Evolutionary conservation across 75 land plant species (phyloP).

Genomic region (Selaginella tamariscina): DNA sequence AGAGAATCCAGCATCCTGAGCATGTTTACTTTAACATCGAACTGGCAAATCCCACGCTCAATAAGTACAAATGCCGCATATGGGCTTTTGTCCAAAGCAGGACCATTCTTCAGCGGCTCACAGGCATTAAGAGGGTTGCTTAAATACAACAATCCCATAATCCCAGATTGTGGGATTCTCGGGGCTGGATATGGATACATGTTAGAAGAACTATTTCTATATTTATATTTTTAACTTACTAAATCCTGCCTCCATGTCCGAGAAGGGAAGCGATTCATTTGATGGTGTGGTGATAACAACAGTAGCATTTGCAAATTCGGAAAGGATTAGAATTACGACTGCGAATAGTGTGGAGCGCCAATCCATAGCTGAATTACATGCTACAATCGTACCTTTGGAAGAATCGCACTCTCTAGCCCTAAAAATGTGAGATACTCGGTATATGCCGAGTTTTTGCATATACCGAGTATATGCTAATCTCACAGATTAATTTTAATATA

Average conservation of each 20-base stretch:
- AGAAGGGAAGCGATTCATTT: slow-evolving; percentile 35
- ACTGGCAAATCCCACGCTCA: slow-evolving; percentile 31
- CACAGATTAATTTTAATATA: no score
- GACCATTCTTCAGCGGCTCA: slow-evolving; percentile 11
- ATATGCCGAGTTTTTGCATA: no score
- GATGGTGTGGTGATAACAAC: slow-evolving; percentile 26
- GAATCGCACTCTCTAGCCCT: no score
- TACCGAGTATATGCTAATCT: no score
- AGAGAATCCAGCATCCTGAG: slow-evolving; percentile 36
- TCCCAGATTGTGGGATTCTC: slow-evolving; percentile 24
- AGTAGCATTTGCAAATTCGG: slow-evolving; percentile 9
- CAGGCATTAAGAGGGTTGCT: slow-evolving; percentile 33
- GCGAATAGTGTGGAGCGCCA: no score
- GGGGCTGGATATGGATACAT: slow-evolving; percentile 34
- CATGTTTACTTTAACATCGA: slow-evolving; percentile 34
- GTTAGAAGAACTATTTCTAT: no score
- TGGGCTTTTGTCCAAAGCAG: neutral
- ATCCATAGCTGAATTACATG: no score
- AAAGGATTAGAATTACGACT: no score
- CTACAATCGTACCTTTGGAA: no score
- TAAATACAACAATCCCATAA: slow-evolving; percentile 25
- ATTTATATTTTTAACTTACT: no score
- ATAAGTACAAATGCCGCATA: slow-evolving; percentile 20
- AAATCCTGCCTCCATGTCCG: slow-evolving; percentile 36
- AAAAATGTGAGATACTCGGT: no score